A percentile compares a stretch with the other conserved stretches of the same genome.
Conservation (phyloP, 768 basidiomycete genomes). For the Phylloporus sp. region DNA sequence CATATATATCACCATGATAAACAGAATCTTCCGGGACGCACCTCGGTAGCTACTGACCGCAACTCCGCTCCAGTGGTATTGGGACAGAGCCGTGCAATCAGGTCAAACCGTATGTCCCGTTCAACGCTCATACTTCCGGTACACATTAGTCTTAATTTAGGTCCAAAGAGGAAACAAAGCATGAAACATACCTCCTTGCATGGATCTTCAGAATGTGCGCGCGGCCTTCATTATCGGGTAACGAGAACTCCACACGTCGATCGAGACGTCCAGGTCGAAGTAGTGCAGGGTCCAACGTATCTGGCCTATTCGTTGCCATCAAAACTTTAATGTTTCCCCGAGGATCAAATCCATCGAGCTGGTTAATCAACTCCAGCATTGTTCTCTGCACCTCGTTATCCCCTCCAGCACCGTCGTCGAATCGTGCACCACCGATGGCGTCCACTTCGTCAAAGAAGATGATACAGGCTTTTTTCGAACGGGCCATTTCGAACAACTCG, state of each 20-base stretch:
- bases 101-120: conserved; percentile 93
- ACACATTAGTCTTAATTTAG: background rate
- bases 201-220: conserved; percentile 97
- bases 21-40: conserved; percentile 27
- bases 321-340: conserved; percentile 99
- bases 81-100: conserved; percentile 94
- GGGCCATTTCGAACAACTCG: conserved; percentile 98
- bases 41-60: conserved; percentile 95
- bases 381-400: conserved; percentile 99
- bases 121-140: conserved; percentile 87
- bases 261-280: conserved; percentile 94
- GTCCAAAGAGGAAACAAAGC: background rate
- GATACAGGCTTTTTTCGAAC: conserved; percentile 98
- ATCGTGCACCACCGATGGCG: conserved; percentile 95
- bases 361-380: conserved; percentile 98
- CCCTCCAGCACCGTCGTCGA: conserved; percentile 97
- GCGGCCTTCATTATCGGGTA: conserved; percentile 93
- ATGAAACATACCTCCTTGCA: conserved; percentile 70
- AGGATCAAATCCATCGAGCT: conserved; percentile 97
- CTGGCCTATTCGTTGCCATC: conserved; percentile 99
- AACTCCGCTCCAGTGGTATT: conserved; percentile 99
- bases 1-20: conserved; percentile 70
- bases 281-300: conserved; percentile 95
- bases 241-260: conserved; percentile 91
- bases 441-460: conserved; percentile 99